Evolutionary conservation across 192 early-diverging fungal genomes (phyloP).

Genomic region (Thoreauomyces humboldtii): DNA sequence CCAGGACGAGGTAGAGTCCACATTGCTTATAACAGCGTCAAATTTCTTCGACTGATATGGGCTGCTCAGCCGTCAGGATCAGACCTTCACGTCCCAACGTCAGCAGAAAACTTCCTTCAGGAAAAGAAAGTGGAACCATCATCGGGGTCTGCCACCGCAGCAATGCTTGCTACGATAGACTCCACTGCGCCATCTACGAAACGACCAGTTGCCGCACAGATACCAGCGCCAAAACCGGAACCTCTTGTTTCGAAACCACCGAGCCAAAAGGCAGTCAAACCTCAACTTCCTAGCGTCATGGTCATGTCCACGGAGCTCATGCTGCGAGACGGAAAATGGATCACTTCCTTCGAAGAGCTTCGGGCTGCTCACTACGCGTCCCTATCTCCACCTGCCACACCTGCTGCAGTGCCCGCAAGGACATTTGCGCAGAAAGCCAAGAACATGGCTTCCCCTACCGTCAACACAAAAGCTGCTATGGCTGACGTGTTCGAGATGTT

Average conservation of each 20-base stretch:
- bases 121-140: conserved; percentile 6
- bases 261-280: too few relatives aligned
- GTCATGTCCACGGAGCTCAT: not conserved
- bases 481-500: conserved; percentile 53
- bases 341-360: conserved; percentile 8
- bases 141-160: not conserved
- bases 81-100: conserved; percentile 1
- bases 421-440: not conserved
- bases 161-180: not conserved
- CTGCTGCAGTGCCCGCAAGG: not conserved
- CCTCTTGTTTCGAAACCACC: too few relatives aligned
- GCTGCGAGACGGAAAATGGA: not conserved
- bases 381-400: not conserved
- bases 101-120: not conserved
- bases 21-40: not conserved
- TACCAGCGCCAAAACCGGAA: not conserved
- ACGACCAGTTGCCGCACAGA: conserved; percentile 1
- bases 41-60: not conserved
- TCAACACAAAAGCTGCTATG: conserved; percentile 55
- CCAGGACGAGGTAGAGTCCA: conserved; percentile 21
- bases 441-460: conserved; percentile 40
- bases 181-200: not conserved
- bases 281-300: not conserved
- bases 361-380: conserved; percentile 1
- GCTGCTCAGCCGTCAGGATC: conserved; percentile 6